phyloP scores from a whole-genome alignment of 2,329 filamentous ascomycete genomes.

The Aspergillus sergii region DNA sequence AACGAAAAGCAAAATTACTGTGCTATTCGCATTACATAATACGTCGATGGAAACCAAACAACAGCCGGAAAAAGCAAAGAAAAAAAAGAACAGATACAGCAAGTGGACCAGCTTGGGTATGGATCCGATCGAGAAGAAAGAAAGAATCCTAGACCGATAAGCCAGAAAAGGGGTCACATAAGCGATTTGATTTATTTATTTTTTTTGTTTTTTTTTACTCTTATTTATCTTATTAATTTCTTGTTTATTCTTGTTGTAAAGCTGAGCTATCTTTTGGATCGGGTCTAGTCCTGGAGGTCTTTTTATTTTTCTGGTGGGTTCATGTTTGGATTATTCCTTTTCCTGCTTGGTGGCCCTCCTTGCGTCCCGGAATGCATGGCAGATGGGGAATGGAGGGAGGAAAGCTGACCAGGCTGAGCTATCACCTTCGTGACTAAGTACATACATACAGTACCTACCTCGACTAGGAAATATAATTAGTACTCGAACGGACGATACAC shows the following conservation, averaged over 20 bases:
- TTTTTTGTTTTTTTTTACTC: background rate
- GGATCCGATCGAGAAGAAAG: slow-evolving; percentile 8
- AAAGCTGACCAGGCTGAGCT: background rate
- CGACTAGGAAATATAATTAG: background rate
- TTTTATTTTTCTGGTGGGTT: background rate
- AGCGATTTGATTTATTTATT: slow-evolving; percentile 11
- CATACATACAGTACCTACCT: background rate
- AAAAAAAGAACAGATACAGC: background rate
- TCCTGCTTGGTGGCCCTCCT: slow-evolving; percentile 6
- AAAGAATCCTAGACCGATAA: background rate
- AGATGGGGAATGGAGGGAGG: slow-evolving; percentile 15
- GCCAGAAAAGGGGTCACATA: slow-evolving; percentile 16
- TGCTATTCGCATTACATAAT: background rate
- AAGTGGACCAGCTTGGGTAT: slow-evolving; percentile 1
- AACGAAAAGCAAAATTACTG: background rate
- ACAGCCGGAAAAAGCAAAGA: background rate
- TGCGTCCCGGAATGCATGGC: slow-evolving; percentile 21
- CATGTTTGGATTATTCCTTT: background rate
- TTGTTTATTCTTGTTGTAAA: no score
- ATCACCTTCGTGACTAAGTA: background rate
- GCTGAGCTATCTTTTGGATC: background rate
- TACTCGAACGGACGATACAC: background rate
- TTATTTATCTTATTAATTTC: background rate
- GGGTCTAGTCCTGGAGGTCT: background rate
- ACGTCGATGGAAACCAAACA: slow-evolving; percentile 1